Base-by-base conservation (phyloP, 1,139 yeast species). In the Candida sojae region DNA sequence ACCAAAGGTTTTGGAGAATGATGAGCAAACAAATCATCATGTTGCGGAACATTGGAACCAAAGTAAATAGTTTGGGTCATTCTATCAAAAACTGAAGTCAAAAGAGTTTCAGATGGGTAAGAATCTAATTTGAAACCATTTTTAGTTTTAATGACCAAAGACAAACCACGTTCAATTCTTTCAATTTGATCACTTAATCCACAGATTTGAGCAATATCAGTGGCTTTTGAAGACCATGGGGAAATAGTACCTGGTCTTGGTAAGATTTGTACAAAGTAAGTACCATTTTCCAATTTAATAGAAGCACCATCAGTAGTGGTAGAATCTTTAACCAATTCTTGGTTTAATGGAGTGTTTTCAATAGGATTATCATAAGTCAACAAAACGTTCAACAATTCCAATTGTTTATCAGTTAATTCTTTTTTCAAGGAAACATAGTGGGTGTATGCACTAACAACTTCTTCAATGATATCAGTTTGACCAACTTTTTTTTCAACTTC, bases 191-290 rank as follows among this genome's bases (percentile, higher is more conserved):
- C 77, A 39, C 77, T 79, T 51, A 93, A 78, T 6, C 97, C 97
- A 71, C 97, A 90, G 46, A 88, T 96, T 50, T 83, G 83, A 45
- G 95, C 82, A 57, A 95, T 95, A 68, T 93, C 93, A 42, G 99
- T 92, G 34, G 99, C 99, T 71, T 95, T 95, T 13, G 99, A 92
- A 13, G 97, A 90, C 99, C 99, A 95, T 32, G 99, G 99, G 26
- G 98, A 92, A 56, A 93, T 91, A 25, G 99, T 93, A 51, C 99
- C 99, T 8, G 93, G 77, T 67, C 99, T 83, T 42, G 99, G 99
- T 50, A 92, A 77, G 48, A 95, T 79, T 64, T 96, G 80, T 46
- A 93, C 71, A 58, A 91, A 71, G 54, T 82, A 80, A 34, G 82
- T 70, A 61, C 84, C 82, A 13, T 73, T 70, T 37, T 74, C 83